Percentiles rank a stretch among this genome's conserved stretches.
phyloP scores from a whole-genome alignment of 106 monocot genomes.

The Gastrodia elata region DNA sequence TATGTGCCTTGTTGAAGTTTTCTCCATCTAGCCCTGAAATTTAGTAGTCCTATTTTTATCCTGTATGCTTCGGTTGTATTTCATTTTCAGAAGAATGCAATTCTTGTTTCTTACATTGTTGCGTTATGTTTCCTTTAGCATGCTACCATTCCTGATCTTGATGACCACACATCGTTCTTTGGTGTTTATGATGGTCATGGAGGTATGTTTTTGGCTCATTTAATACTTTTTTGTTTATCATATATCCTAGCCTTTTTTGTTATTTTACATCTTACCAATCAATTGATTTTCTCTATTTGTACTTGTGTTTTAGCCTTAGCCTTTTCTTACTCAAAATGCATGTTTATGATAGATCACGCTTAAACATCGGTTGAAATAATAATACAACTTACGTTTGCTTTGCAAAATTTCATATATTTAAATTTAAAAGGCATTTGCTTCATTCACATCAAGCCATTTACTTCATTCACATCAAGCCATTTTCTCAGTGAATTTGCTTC shows the following conservation, averaged over 20 bases:
- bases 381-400: background rate
- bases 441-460: background rate
- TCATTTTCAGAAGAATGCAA: background rate
- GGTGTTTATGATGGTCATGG: constrained; percentile 84
- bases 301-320: background rate
- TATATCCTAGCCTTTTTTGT: background rate
- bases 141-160: constrained; percentile 58
- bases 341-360: background rate
- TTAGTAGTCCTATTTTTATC: background rate
- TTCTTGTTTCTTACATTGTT: background rate
- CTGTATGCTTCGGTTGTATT: background rate
- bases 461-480: background rate
- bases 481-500: background rate
- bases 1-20: background rate
- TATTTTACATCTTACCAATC: background rate
- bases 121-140: constrained; percentile 38
- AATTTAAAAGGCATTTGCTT: background rate
- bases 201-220: constrained; percentile 30
- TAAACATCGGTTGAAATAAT: background rate
- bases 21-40: background rate
- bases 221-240: background rate
- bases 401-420: background rate
- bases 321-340: background rate
- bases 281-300: background rate
- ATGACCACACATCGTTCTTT: constrained; percentile 57